phyloP scores from a whole-genome alignment of 108 stramenopile species.

The Fistulifera pelliculosa region DNA sequence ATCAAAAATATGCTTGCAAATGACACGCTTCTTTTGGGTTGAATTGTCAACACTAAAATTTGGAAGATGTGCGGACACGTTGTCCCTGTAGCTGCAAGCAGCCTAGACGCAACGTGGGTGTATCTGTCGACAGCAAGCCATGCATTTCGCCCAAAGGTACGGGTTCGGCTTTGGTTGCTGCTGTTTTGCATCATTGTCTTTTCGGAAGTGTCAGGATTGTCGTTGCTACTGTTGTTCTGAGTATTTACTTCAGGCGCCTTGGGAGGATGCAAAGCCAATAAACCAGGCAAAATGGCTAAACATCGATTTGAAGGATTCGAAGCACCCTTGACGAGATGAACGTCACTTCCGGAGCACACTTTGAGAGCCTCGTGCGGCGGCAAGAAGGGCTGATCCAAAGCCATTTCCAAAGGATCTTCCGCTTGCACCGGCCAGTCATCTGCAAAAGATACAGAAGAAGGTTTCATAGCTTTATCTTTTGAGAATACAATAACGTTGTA shows the following conservation, averaged over 20 bases:
- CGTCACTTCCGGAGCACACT: slow-evolving; percentile 7
- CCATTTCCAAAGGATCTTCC: not conserved
- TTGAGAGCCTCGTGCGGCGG: slow-evolving; percentile 1
- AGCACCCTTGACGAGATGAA: slow-evolving; percentile 6
- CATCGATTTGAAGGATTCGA: slow-evolving; percentile 5
- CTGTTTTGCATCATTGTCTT: not conserved
- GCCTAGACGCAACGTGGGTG: not conserved
- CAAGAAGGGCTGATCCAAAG: not conserved
- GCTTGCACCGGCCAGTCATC: slow-evolving; percentile 2
- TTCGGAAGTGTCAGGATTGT: not conserved
- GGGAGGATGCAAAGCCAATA: not conserved
- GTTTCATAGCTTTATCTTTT: too few species aligned
- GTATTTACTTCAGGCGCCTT: too few species aligned
- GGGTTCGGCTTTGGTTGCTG: not conserved
- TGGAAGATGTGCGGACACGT: slow-evolving; percentile 3
- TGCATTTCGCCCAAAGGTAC: not conserved
- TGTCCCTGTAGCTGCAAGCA: slow-evolving; percentile 1
- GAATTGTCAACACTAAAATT: slow-evolving; percentile 9
- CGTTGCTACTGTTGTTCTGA: not conserved
- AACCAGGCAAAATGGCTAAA: slow-evolving; percentile 10
- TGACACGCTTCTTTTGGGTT: slow-evolving; percentile 8
- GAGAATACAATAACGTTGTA: too few species aligned
- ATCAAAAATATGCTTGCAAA: slow-evolving; percentile 10
- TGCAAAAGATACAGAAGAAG: not conserved
- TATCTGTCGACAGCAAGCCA: not conserved